These are phyloP conservation scores for Phycomyces nitens DNA, from an alignment of 192 early-diverging fungal species.

Conservation along the genomic window DNA sequence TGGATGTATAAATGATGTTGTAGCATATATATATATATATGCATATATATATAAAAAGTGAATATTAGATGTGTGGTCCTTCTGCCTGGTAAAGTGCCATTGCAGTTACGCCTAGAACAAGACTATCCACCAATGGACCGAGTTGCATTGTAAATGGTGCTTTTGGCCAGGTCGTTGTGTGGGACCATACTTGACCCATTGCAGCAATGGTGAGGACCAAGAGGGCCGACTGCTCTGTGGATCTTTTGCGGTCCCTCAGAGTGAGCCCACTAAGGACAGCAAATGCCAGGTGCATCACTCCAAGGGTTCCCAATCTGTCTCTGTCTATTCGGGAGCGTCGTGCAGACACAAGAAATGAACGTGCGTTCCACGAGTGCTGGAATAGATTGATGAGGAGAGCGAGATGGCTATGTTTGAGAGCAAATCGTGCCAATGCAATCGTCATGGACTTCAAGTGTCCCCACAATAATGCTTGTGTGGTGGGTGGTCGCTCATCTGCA, in stretches of 20 bases:
- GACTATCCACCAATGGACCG: not conserved
- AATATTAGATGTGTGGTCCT: too few species aligned
- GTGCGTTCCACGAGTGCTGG: slow-evolving; percentile 21
- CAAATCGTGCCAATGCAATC: not conserved
- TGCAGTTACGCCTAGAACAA: not conserved
- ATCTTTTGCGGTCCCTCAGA: not conserved
- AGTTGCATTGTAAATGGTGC: too few species aligned
- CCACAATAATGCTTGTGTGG: not conserved
- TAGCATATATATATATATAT: too few species aligned
- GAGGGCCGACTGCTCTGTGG: not conserved
- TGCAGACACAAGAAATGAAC: slow-evolving; percentile 1
- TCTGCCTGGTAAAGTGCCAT: not conserved
- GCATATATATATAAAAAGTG: too few species aligned
- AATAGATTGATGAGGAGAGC: slow-evolving; percentile 11
- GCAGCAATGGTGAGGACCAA: not conserved
- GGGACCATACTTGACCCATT: not conserved
- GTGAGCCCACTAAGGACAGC: not conserved
- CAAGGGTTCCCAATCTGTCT: not conserved
- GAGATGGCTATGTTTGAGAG: slow-evolving; percentile 7
- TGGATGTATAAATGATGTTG: too few species aligned
- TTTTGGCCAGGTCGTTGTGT: not conserved
- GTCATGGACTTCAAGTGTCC: not conserved
- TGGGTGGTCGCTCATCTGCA: not conserved
- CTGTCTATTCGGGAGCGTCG: not conserved
- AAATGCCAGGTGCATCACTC: not conserved